phyloP scores from a whole-genome alignment of 148 eudicot species.

The Camellia granthamiana region DNA sequence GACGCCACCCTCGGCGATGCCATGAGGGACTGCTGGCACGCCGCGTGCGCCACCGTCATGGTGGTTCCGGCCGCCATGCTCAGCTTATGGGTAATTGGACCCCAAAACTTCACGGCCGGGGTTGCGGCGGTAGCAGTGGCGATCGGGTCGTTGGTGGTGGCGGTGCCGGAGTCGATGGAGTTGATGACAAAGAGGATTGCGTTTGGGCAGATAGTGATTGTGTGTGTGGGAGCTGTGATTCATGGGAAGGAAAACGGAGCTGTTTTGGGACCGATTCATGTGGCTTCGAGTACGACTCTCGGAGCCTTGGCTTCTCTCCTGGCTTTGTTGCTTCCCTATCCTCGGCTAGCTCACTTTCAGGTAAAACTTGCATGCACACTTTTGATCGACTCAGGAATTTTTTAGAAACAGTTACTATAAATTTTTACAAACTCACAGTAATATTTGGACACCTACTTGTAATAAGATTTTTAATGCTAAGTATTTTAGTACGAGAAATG shows the following conservation, averaged over 20 bases:
- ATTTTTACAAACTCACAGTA: too few species aligned
- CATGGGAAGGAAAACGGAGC: conserved; percentile 17
- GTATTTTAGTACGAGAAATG: too few species aligned
- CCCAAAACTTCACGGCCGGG: conserved; percentile 13
- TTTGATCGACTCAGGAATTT: too few species aligned
- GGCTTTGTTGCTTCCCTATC: conserved; percentile 50
- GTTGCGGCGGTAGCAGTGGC: conserved; percentile 35
- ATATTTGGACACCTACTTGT: too few species aligned
- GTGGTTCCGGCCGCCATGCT: conserved; percentile 42
- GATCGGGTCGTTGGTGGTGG: conserved; percentile 35
- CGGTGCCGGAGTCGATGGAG: conserved; percentile 34
- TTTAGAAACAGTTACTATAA: too few species aligned
- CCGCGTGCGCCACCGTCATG: conserved; percentile 36
- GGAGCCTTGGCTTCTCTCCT: conserved; percentile 49
- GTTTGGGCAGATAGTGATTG: conserved; percentile 51
- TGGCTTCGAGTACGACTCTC: conserved; percentile 44
- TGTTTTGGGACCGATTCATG: conserved; percentile 40
- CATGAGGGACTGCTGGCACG: conserved; percentile 44
- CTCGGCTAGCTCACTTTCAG: conserved; percentile 41
- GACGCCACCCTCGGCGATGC: conserved; percentile 46
- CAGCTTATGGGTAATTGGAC: conserved; percentile 31
- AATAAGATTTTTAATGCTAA: too few species aligned
- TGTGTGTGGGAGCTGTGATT: conserved; percentile 38
- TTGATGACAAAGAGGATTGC: conserved; percentile 46
- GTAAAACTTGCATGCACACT: conserved; percentile 15